Percentiles rank a stretch among this genome's conserved stretches.
These are phyloP conservation scores for Chytridium lagenaria DNA, from an alignment of 371 early-diverging fungal genomes.

Conservation along the genomic window DNA sequence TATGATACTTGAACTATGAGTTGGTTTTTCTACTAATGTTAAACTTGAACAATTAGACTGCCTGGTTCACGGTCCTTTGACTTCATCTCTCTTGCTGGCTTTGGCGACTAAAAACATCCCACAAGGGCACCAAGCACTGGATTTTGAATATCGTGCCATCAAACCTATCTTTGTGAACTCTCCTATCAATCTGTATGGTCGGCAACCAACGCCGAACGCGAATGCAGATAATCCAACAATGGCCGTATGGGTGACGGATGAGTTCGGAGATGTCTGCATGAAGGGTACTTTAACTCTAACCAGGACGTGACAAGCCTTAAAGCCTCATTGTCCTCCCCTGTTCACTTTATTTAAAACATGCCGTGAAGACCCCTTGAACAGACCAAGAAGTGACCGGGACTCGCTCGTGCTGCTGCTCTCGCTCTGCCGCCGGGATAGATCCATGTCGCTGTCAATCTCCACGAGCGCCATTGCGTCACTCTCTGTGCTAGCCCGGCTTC, in stretches of 20 bases:
- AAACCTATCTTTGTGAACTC: slow-evolving; percentile 6
- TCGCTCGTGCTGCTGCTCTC: slow-evolving; percentile 9
- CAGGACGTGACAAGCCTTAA: not conserved
- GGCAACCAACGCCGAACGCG: not conserved
- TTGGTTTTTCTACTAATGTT: no score
- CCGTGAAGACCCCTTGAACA: not conserved
- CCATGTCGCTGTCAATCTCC: slow-evolving; percentile 8
- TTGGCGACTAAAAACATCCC: slow-evolving; percentile 47
- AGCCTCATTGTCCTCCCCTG: not conserved
- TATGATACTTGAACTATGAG: not conserved
- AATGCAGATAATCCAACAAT: not conserved
- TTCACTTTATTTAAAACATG: slow-evolving; percentile 2
- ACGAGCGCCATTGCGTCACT: not conserved
- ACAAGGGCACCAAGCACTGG: not conserved
- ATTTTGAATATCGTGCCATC: slow-evolving; percentile 14
- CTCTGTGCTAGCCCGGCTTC: not conserved
- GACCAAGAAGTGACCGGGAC: not conserved
- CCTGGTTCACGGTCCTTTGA: slow-evolving; percentile 85
- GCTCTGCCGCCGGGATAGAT: slow-evolving; percentile 2
- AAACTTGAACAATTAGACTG: slow-evolving; percentile 52
- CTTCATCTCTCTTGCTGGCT: slow-evolving; percentile 74
- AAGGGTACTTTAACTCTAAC: not conserved
- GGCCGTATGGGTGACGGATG: slow-evolving; percentile 11
- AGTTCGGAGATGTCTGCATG: not conserved
- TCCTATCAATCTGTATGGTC: not conserved